Percentiles rank a stretch among this genome's conserved stretches.
Evolutionary conservation across 1,139 yeast species (phyloP).

Genomic region (Debaryomyces subglobosus): DNA sequence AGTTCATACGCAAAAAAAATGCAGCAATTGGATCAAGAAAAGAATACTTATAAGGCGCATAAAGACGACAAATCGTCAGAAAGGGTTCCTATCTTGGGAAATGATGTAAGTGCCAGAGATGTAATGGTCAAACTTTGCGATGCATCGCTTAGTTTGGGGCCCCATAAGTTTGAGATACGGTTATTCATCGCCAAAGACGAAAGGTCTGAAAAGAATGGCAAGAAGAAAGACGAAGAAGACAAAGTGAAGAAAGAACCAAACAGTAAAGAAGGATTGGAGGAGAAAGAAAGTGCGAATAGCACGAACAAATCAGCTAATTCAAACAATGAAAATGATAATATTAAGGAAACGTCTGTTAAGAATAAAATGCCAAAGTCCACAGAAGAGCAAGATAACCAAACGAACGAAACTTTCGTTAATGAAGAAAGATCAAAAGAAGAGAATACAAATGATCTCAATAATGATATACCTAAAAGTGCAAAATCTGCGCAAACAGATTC

Average conservation of each 20-base stretch:
- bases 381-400: not conserved
- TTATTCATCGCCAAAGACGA: conserved; percentile 84
- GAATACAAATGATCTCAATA: not conserved
- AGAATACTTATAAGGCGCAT: conserved; percentile 28
- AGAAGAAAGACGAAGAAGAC: conserved; percentile 36
- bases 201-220: conserved; percentile 38
- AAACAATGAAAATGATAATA: not conserved
- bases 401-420: not conserved
- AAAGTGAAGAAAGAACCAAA: conserved; percentile 20
- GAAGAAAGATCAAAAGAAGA: not conserved
- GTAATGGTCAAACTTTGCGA: conserved; percentile 90
- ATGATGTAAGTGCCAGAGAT: conserved; percentile 67
- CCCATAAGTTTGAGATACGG: conserved; percentile 77
- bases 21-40: conserved; percentile 33
- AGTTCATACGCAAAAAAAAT: conserved; percentile 48
- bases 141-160: conserved; percentile 72
- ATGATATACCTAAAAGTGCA: not conserved
- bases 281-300: not conserved
- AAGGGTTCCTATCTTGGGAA: conserved; percentile 46
- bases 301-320: not conserved
- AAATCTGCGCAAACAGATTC: not conserved
- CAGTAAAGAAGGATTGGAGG: not conserved
- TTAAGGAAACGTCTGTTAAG: not conserved
- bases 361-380: not conserved
- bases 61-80: conserved; percentile 29